Evolutionary conservation across 1,284 basidiomycete genomes (phyloP).

Genomic region (Trametes polyzona): DNA sequence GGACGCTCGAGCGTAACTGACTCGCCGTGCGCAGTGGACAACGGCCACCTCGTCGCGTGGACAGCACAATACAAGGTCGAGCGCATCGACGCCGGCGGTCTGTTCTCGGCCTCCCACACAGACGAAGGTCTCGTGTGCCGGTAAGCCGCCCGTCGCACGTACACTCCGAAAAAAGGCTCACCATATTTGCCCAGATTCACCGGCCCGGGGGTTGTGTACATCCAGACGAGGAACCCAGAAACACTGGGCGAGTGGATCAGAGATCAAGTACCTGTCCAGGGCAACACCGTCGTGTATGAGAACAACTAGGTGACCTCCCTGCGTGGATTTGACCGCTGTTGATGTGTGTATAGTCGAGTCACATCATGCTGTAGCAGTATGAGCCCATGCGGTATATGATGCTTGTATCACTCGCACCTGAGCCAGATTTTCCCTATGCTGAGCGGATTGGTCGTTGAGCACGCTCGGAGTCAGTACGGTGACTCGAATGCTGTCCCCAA

Average conservation of each 20-base stretch:
- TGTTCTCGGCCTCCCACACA: conserved; percentile 34
- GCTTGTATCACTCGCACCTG: no score
- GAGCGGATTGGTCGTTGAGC: neutral
- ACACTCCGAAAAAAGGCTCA: neutral
- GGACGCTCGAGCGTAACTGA: no score
- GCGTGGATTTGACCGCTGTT: no score
- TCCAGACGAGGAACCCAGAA: conserved; percentile 38
- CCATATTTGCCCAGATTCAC: conserved; percentile 29
- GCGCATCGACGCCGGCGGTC: conserved; percentile 36
- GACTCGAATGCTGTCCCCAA: neutral
- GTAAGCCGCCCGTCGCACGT: conserved; percentile 16
- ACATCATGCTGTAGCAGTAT: no score
- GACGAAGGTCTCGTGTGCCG: conserved; percentile 39
- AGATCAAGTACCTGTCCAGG: conserved; percentile 28
- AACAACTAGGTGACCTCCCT: no score
- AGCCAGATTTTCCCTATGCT: neutral
- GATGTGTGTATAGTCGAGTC: no score
- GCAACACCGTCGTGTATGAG: neutral
- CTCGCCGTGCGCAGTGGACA: conserved; percentile 36
- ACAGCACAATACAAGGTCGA: conserved; percentile 39
- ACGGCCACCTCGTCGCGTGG: conserved; percentile 40
- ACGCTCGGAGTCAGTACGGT: neutral
- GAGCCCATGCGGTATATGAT: no score
- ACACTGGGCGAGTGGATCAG: conserved; percentile 35
- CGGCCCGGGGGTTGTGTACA: conserved; percentile 39